Evolutionary conservation across 768 basidiomycete species (phyloP), one percentile per base, ranked within the genome.

Genomic region (Coprinopsis cinerea): DNA sequence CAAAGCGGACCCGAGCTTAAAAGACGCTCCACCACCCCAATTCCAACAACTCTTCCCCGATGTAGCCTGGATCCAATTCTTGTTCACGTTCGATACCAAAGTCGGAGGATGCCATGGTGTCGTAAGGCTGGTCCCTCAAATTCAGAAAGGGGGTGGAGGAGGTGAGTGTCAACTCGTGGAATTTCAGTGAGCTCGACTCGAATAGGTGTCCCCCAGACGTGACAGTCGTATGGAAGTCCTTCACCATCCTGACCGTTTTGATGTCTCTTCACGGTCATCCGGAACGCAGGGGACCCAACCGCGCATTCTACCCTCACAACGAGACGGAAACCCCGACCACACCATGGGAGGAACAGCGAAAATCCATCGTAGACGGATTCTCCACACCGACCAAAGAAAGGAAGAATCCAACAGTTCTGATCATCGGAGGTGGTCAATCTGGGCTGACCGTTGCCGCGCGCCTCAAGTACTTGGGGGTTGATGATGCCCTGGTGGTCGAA

Each of bases 391-490:
- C 82, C 55, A 64, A 62, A 26, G 73, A 72, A n/a, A 59, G 56
- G 2, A 71, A 57, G 6, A 48, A 79, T 43, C 85, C 86, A 0
- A 72, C 71, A 1, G 86, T 84, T 9, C 60, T 88, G 24, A 67
- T 87, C 20, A 65, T 85, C 17, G 82, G 83, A 10, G 83, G 74
- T 0, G 84, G 83, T 0, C 87, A 88, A 49, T 76, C 74, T 53
- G 88, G 86, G 1, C 64, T 92, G 24, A 77, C 74, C 34, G 59
- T 79, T 1, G 84, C 85, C 0, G 83, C 83, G 1, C 70, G 83
- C n/a, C 66, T 90, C 48, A 82, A 82, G 57, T 70, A 69, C 35
- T 65, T 87, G 22, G 79, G 75, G 17, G 64, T 89, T 11, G 57
- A 68, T 1, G 66, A 74, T 1, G 23, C 11, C 20, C 64, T 91